Evolutionary conservation across 2,329 filamentous ascomycete genomes (phyloP).

Genomic region (Fusarium heterosporum): DNA sequence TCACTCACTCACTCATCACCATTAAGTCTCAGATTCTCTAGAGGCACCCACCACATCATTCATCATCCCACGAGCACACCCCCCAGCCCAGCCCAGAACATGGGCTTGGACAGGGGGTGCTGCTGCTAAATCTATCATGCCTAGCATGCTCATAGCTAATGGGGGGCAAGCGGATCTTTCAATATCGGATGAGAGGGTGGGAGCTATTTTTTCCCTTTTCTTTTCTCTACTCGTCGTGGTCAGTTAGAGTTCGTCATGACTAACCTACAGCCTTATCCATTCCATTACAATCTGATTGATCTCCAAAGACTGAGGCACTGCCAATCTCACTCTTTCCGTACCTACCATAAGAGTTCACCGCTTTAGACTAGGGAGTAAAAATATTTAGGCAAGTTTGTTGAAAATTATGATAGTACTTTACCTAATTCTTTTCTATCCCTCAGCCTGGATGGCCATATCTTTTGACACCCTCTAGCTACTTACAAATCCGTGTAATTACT

Average conservation of each 20-base stretch:
- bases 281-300: not conserved
- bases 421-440: too few species aligned
- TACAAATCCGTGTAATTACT: conserved; percentile 8
- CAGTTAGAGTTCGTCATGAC: conserved; percentile 13
- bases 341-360: too few species aligned
- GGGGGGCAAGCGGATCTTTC: conserved; percentile 20
- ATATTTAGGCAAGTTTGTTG: too few species aligned
- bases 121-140: conserved; percentile 1
- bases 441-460: too few species aligned
- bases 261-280: conserved; percentile 12
- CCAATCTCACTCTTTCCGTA: not conserved
- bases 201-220: conserved; percentile 9
- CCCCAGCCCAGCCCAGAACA: conserved; percentile 7
- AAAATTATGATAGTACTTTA: too few species aligned
- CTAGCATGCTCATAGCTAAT: not conserved
- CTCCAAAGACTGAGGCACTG: not conserved
- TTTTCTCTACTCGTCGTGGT: not conserved
- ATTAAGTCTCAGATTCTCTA: conserved; percentile 8
- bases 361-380: too few species aligned
- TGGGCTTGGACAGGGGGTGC: conserved; percentile 3
- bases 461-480: not conserved
- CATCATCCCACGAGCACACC: conserved; percentile 37
- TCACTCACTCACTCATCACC: conserved; percentile 12
- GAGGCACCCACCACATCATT: conserved; percentile 33
- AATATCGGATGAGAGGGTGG: conserved; percentile 38